Base-by-base conservation (phyloP, 202 grass and related monocot species). In the Alloteropsis angusta region DNA sequence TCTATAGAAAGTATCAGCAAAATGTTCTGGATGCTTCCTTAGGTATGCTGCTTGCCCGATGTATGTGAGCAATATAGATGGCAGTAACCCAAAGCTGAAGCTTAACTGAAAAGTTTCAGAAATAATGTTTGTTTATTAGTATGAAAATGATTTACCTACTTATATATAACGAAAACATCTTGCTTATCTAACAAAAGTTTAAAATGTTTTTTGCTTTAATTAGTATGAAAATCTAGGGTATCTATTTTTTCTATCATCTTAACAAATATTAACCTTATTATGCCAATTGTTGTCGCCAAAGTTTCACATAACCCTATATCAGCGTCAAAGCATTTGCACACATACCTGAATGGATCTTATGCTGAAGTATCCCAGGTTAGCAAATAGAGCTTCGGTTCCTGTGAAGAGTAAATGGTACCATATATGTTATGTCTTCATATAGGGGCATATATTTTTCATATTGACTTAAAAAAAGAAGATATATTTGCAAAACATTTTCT, bases 341-440 rank as follows among this genome's bases (percentile, higher is more conserved):
- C 13, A 46, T 32, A 87, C 79, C 79, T 87, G 85, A 49, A 87
- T 72, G 34, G 85, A 82, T 71, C 37, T 69, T 4, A 87, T 81
- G 45, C 64, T 82, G 56, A 87, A 87, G 44, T 87, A 81, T 6
- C 84, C 84, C 30, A 86, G 23, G 55, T 86, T 68, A 37, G 78
- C 61, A 57, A 76, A 86, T 13, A 82, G 56, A 26, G 85, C 78
- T 77, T 87, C 85, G 1, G 79, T 53, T 77, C 85, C 85, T 87
- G 28, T 72, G 26, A 2, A 70, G 15, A 49, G 66, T 17, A 84
- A 12, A 69, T 32, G 21, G 10, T 71, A 60, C 9, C 35, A 22
- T 49, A 72, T 37, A 34, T 74, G 50, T 42, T 26, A 38, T 0
- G 55, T 5, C 6, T 38, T 72, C 1, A 10, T 41, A 57, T 17